A percentile compares a stretch with the other conserved stretches of the same genome.
Evolutionary conservation across 257 asterid genomes (phyloP).

Genomic region (Solanum lignicaule): DNA sequence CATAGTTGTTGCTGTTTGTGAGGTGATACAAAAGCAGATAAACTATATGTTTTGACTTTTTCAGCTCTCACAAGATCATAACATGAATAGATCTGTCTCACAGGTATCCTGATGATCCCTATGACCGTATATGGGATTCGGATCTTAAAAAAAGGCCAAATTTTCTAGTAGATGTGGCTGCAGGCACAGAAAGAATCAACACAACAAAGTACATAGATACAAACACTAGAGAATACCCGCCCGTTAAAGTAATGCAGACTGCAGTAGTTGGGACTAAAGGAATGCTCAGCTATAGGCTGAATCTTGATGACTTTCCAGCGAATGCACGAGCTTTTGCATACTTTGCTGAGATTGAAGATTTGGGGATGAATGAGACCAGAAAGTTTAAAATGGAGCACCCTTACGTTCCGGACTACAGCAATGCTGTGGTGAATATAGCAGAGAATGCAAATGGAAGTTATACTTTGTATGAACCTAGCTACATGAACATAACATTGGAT

Average conservation of each 20-base stretch:
- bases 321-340: slow-evolving; percentile 85
- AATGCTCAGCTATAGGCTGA: slow-evolving; percentile 59
- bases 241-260: slow-evolving; percentile 89
- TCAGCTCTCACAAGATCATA: neutral
- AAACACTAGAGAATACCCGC: slow-evolving; percentile 88
- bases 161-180: slow-evolving; percentile 84
- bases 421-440: slow-evolving; percentile 88
- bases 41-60: neutral
- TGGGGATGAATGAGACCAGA: slow-evolving; percentile 53
- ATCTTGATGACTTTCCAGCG: slow-evolving; percentile 92
- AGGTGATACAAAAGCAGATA: neutral
- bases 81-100: neutral
- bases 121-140: slow-evolving; percentile 94
- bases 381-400: slow-evolving; percentile 86
- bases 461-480: slow-evolving; percentile 86
- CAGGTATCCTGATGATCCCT: slow-evolving; percentile 95
- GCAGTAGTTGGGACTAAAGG: slow-evolving; percentile 83
- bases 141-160: slow-evolving; percentile 71
- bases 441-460: slow-evolving; percentile 94
- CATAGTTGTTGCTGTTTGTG: neutral
- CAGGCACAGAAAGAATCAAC: slow-evolving; percentile 79
- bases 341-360: slow-evolving; percentile 81
- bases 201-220: slow-evolving; percentile 47
- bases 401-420: slow-evolving; percentile 66
- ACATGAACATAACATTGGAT: slow-evolving; percentile 76